Percentiles rank a stretch among this genome's conserved stretches.
Evolutionary conservation across 2,329 filamentous ascomycete species (phyloP).

Genomic region (Nemania sp.): DNA sequence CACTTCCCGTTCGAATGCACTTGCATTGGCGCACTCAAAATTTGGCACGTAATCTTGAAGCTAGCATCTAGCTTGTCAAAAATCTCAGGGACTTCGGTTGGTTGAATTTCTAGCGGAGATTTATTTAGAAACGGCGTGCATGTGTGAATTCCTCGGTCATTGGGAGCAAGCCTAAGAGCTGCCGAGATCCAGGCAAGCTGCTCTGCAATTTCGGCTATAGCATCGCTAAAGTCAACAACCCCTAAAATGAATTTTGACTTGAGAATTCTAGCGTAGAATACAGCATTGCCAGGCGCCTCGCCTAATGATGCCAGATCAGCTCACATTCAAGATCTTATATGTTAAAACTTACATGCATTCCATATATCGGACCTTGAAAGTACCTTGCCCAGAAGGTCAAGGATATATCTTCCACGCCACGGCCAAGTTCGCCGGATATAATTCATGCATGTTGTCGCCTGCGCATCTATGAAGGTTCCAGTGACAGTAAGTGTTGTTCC

Average conservation of each 20-base stretch:
- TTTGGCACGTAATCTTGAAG: neutral
- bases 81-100: neutral
- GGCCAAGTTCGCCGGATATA: conserved; percentile 8
- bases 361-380: neutral
- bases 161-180: neutral
- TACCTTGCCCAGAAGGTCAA: neutral
- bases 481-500: conserved; percentile 1
- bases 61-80: neutral
- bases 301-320: neutral
- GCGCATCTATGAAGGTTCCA: neutral
- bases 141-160: neutral
- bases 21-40: neutral
- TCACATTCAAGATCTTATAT: neutral
- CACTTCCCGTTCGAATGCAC: neutral
- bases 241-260: neutral
- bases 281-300: neutral
- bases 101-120: neutral
- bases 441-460: neutral
- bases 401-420: neutral
- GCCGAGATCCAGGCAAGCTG: neutral
- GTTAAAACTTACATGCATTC: neutral
- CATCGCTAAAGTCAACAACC: neutral
- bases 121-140: neutral
- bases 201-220: neutral
- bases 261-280: neutral